Conservation (phyloP, 2,329 filamentous ascomycete genomes). For the Botrytis cinerea region DNA sequence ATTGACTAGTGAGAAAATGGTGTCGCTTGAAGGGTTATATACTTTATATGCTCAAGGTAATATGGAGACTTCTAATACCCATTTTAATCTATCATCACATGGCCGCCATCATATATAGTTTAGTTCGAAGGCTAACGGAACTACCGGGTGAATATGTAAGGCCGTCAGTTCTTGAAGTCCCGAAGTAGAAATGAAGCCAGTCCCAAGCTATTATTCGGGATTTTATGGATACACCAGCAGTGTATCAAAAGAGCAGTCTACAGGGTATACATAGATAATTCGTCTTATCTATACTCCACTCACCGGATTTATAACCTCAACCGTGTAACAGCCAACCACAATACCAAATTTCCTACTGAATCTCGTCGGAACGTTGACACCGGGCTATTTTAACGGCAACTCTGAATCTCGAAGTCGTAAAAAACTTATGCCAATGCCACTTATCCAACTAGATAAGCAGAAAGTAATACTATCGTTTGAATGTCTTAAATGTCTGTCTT, state of each 20-base stretch:
- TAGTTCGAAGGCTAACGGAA: constrained; percentile 1
- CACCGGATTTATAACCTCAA: background rate
- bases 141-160: background rate
- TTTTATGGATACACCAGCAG: background rate
- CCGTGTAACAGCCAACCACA: background rate
- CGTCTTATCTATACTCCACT: background rate
- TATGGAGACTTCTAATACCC: background rate
- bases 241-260: background rate
- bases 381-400: background rate
- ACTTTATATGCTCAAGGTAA: background rate
- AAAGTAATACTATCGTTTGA: background rate
- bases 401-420: background rate
- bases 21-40: background rate
- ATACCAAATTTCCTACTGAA: no score
- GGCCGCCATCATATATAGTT: background rate
- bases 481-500: background rate
- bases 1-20: background rate
- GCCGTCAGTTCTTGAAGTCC: background rate
- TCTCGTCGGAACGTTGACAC: background rate
- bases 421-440: no score
- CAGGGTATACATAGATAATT: background rate
- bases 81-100: background rate
- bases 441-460: background rate
- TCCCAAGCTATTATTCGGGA: background rate
- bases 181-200: background rate